Percentiles rank a stretch among this genome's conserved stretches.
phyloP scores from a whole-genome alignment of 305 asterid genomes.

The Nicotiana rustica region DNA sequence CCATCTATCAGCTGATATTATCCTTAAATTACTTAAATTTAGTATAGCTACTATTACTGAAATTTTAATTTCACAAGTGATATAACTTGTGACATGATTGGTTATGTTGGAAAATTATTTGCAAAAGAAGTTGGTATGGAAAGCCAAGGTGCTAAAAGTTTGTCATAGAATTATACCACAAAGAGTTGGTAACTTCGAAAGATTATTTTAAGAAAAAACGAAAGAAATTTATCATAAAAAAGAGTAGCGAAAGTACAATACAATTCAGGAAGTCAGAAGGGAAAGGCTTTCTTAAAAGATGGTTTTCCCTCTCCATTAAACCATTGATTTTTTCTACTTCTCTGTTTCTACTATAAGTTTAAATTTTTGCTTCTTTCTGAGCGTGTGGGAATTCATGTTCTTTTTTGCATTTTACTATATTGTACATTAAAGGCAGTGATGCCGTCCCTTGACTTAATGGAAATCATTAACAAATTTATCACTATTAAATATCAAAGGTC shows the following conservation, averaged over 20 bases:
- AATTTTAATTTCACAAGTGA: not conserved
- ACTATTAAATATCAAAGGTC: not conserved
- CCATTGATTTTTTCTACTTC: too few species aligned
- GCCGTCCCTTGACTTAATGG: not conserved
- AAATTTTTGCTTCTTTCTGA: not conserved
- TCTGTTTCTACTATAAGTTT: too few species aligned
- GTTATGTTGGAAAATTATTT: not conserved
- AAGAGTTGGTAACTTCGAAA: not conserved
- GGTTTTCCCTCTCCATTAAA: not conserved
- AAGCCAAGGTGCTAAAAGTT: not conserved
- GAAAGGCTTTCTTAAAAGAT: not conserved
- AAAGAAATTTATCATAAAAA: not conserved
- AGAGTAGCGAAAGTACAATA: not conserved
- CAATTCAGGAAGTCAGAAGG: not conserved
- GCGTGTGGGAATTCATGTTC: not conserved
- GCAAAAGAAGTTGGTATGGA: not conserved
- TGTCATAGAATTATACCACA: not conserved
- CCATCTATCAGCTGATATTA: not conserved
- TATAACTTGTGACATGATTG: not conserved
- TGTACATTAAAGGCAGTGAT: not conserved
- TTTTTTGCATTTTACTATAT: too few species aligned
- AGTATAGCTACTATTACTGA: not conserved
- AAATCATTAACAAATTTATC: too few species aligned
- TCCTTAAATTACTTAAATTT: not conserved
- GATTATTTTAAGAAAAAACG: not conserved